Evolutionary conservation across 495 filamentous ascomycete species (phyloP).

Genomic region (Corynascus novoguineensis): DNA sequence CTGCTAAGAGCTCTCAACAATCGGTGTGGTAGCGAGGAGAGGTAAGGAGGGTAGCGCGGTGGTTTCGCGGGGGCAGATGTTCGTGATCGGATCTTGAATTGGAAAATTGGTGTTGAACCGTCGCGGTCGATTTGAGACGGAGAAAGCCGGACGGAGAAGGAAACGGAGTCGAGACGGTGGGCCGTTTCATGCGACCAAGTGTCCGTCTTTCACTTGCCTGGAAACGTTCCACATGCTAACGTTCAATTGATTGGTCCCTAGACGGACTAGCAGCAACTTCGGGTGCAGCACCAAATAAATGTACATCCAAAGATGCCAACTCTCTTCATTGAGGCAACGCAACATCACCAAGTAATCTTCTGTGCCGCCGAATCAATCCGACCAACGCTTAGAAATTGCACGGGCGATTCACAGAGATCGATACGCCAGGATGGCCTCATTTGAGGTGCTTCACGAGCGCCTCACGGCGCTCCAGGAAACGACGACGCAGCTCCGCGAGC

Average conservation of each 20-base stretch:
- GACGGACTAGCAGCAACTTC: no score
- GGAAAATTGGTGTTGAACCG: slow-evolving; percentile 15
- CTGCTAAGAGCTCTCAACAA: background rate
- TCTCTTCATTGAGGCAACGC: no score
- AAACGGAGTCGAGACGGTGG: background rate
- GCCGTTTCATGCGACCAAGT: background rate
- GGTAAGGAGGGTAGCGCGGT: background rate
- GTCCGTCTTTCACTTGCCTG: background rate
- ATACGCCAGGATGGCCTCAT: slow-evolving; percentile 34
- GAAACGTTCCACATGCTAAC: background rate
- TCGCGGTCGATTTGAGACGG: slow-evolving; percentile 8
- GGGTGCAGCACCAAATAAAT: no score
- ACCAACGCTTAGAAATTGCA: background rate
- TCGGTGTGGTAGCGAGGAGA: no score
- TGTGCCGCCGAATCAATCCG: background rate
- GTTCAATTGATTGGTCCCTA: background rate
- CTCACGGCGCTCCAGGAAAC: slow-evolving; percentile 63
- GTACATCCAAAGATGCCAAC: slow-evolving; percentile 17
- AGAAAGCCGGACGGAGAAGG: slow-evolving; percentile 8
- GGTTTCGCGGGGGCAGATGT: background rate
- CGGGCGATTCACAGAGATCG: slow-evolving; percentile 17
- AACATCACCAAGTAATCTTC: no score
- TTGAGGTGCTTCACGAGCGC: slow-evolving; percentile 58
- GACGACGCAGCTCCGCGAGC: slow-evolving; percentile 61
- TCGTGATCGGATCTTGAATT: background rate